Conservation (phyloP, 805 yeast species). For the baker's yeast (Saccharomyces cerevisiae) region DNA sequence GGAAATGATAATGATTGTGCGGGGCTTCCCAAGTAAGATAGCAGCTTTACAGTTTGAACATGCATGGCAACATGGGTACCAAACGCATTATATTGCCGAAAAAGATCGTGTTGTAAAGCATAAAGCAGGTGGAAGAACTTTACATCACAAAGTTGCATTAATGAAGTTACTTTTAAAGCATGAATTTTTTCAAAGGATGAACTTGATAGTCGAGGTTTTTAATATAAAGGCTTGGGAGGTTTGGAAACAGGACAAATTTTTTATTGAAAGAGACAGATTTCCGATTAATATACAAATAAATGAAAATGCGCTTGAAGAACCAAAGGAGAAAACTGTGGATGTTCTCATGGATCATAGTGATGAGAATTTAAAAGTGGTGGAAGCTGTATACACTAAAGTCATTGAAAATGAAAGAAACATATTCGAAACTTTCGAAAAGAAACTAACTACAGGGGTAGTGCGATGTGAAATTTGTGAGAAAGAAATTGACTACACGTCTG, state of each 20-base stretch:
- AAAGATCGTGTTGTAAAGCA: conserved; percentile 33
- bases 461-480: conserved; percentile 30
- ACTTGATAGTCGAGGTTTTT: conserved; percentile 42
- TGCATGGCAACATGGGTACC: conserved; percentile 71
- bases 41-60: conserved; percentile 76
- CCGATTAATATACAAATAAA: not conserved
- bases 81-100: conserved; percentile 49
- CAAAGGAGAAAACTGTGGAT: conserved; percentile 6
- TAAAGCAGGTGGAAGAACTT: conserved; percentile 33
- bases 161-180: conserved; percentile 37
- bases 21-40: conserved; percentile 64
- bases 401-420: conserved; percentile 7
- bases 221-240: conserved; percentile 17
- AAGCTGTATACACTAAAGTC: conserved; percentile 17
- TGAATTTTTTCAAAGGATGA: conserved; percentile 38
- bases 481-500: conserved; percentile 31
- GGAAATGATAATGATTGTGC: conserved; percentile 54
- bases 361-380: conserved; percentile 23
- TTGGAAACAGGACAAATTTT: conserved; percentile 23
- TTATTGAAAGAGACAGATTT: not conserved
- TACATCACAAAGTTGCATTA: conserved; percentile 43
- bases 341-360: conserved; percentile 11
- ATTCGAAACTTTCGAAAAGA: conserved; percentile 13
- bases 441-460: conserved; percentile 17
- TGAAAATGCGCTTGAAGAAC: not conserved